Evolutionary conservation across 2,329 filamentous ascomycete genomes (phyloP), one percentile per base, ranked within the genome.

Genomic region (Epichloe coenophiala): DNA sequence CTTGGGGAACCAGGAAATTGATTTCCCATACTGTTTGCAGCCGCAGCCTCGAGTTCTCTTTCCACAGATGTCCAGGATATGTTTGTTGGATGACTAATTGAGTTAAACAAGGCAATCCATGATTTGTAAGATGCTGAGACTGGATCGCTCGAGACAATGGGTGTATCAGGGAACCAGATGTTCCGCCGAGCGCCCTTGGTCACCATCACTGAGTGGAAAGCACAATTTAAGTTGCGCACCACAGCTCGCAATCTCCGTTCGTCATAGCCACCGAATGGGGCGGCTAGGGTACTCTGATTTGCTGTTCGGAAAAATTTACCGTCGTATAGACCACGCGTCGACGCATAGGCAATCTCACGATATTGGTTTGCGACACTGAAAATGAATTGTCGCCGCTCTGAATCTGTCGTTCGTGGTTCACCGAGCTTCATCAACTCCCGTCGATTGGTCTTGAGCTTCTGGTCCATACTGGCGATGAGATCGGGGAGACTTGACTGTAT

Each of bases 401-500:
- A 38, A 38, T 37, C 33, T 19, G 45, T 46, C 17, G n/a, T 46
- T 36, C 45, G 45, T 36, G 31, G 11, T 5, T 21, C 13, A 4
- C 45, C 45, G 9, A 46, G 31, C 31, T 36, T 37, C 13, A 31
- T 31, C 33, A 46, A 37, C 21, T 13, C 45, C 13, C 21, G 31
- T 37, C 36, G 31, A 23, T 23, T 17, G 19, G 33, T 21, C 31
- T 37, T 36, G 17, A 58, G 51, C 23, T 57, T 57, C 5, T 42
- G 13, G 23, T 56, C 45, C 21, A 56, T 48, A 27, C 49, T 43
- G 9, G 48, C 43, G 12, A 54, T 38, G 1, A 54, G 46, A 4
- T 37, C 46, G n/a, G 54, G 54, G 7, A 56, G 40, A 21, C 38
- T 50, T 23, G 12, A 46, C 19, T 47, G 21, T 37, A 56, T 35